Conservation (phyloP, 2,329 filamentous ascomycete species). For the Calonectria montana region DNA sequence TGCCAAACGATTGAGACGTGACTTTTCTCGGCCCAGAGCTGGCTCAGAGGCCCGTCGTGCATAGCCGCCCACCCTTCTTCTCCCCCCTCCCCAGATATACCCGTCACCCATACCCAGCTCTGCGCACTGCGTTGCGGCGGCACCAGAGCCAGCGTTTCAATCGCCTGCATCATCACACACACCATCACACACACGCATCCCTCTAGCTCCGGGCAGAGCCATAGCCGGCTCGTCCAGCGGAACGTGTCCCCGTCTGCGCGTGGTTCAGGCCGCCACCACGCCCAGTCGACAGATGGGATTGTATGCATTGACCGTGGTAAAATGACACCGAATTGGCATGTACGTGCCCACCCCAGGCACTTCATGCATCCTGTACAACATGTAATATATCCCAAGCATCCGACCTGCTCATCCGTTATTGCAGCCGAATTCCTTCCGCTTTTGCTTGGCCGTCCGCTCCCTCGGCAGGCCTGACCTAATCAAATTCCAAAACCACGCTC, state of each 20-base stretch:
- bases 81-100: not conserved
- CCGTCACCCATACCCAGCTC: not conserved
- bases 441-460: not conserved
- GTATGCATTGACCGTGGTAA: not conserved
- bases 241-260: not conserved
- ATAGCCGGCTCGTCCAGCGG: not conserved
- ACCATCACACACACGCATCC: not conserved
- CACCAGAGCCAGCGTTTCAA: slow-evolving; percentile 7
- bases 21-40: not conserved
- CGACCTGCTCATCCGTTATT: not conserved
- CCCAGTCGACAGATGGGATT: not conserved
- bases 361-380: slow-evolving; percentile 1
- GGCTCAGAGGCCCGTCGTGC: not conserved
- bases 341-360: not conserved
- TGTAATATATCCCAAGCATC: slow-evolving; percentile 6
- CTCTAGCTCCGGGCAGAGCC: not conserved
- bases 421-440: not conserved
- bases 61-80: not conserved
- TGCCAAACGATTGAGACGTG: not conserved
- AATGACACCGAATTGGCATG: not conserved
- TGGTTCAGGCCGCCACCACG: not conserved
- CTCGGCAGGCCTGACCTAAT: not conserved
- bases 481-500: not conserved
- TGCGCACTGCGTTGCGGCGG: not conserved
- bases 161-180: not conserved